Conservation (phyloP, 129 eudicot genomes). For the Saposhnikovia divaricata region DNA sequence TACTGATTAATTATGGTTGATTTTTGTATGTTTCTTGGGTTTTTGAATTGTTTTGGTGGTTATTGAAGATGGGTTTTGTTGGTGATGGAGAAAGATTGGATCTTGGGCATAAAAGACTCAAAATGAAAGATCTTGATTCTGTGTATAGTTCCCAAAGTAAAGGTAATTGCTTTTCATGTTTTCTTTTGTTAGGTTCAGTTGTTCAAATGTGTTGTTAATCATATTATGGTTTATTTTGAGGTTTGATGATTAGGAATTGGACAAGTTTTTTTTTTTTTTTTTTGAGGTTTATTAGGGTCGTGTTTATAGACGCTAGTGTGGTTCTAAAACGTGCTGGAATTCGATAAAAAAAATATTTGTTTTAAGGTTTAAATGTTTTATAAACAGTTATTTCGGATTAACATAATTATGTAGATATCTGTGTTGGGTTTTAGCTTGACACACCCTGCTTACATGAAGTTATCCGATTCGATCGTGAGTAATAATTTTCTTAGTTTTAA, state of each 20-base stretch:
- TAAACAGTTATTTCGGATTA: no score
- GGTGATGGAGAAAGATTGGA: slow-evolving; percentile 41
- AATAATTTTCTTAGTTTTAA: no score
- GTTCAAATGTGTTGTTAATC: no score
- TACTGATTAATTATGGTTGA: neutral
- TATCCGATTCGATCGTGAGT: neutral
- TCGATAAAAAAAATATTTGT: no score
- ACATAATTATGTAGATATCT: no score
- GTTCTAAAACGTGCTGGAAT: no score
- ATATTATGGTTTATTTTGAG: neutral
- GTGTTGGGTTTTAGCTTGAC: neutral
- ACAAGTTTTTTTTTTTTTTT: no score
- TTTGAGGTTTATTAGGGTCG: no score
- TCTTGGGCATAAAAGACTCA: slow-evolving; percentile 36
- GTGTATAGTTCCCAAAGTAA: slow-evolving; percentile 49
- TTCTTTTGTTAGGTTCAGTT: neutral
- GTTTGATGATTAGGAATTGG: no score
- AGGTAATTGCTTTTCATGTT: neutral
- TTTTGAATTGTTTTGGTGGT: slow-evolving; percentile 17
- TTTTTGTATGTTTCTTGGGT: slow-evolving; percentile 1
- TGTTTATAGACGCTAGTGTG: no score
- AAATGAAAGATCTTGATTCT: slow-evolving; percentile 56
- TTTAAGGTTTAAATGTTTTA: no score
- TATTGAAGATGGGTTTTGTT: slow-evolving; percentile 33
- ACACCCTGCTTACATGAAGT: neutral